Conservation (phyloP, 2,329 filamentous ascomycete species). For the Pseudopyricularia javanii region DNA sequence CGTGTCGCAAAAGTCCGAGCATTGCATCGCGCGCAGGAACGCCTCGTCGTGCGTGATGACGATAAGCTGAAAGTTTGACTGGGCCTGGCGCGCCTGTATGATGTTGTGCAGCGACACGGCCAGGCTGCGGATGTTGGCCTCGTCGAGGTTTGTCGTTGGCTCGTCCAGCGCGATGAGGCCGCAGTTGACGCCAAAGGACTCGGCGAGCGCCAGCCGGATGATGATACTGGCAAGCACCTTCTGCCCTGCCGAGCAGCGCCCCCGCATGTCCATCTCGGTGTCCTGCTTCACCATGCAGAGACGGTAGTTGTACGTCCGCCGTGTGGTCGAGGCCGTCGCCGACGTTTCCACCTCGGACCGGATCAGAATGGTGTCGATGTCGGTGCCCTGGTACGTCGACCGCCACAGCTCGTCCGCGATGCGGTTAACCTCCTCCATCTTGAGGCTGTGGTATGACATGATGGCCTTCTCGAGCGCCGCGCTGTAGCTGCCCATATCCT, state of each 20-base stretch:
- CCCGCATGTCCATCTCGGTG: constrained; percentile 98
- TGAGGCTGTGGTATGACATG: constrained; percentile 90
- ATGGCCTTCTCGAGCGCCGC: constrained; percentile 87
- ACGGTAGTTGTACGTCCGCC: constrained; percentile 89
- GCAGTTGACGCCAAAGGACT: constrained; percentile 93
- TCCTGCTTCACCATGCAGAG: constrained; percentile 97
- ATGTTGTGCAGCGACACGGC: constrained; percentile 78
- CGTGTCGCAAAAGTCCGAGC: constrained; percentile 80
- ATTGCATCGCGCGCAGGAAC: constrained; percentile 87
- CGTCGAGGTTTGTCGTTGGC: constrained; percentile 91
- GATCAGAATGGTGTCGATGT: constrained; percentile 94
- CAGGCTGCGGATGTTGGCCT: constrained; percentile 85
- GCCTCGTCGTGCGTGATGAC: constrained; percentile 99
- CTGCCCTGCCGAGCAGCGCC: constrained; percentile 90
- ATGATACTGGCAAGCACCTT: constrained; percentile 96
- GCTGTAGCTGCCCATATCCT: constrained; percentile 74
- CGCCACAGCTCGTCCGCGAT: constrained; percentile 97
- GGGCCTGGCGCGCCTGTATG: constrained; percentile 68
- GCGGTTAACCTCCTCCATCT: constrained; percentile 96
- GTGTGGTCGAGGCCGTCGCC: constrained; percentile 32
- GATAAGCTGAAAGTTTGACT: constrained; percentile 94
- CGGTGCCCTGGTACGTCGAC: constrained; percentile 90
- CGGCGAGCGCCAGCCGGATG: constrained; percentile 87
- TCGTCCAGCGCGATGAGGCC: constrained; percentile 95
- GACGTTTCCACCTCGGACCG: constrained; percentile 75